Conservation (phyloP, 2,329 filamentous ascomycete species). For the Xylariaceae sp. region DNA sequence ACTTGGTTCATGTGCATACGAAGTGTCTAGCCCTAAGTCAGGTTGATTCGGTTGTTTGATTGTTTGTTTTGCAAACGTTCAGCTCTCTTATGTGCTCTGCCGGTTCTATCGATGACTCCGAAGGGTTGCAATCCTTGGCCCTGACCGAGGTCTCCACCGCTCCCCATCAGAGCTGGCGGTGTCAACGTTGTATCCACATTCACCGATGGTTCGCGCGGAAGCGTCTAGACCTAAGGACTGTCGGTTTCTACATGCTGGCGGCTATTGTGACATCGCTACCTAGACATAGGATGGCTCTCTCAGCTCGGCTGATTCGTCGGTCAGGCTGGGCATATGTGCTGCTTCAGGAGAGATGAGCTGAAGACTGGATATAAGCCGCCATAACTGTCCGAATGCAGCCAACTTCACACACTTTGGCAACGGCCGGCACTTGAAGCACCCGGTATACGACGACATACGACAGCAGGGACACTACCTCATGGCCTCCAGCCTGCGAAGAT, state of each 20-base stretch:
- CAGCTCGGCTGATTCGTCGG: conserved; percentile 5
- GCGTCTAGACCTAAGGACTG: conserved; percentile 7
- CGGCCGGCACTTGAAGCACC: conserved; percentile 7
- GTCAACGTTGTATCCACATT: background rate
- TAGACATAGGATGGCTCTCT: background rate
- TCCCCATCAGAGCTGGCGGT: background rate
- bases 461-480: conserved; percentile 6
- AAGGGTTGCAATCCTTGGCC: background rate
- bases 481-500: background rate
- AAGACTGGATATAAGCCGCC: conserved; percentile 3
- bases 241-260: background rate
- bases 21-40: background rate
- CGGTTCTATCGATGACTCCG: background rate
- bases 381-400: background rate
- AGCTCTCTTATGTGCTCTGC: background rate
- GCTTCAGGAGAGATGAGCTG: conserved; percentile 1
- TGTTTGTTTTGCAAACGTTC: background rate
- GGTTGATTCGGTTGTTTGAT: conserved; percentile 2
- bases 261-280: background rate
- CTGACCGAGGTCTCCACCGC: background rate
- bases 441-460: background rate
- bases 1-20: no score
- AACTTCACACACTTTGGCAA: conserved; percentile 4
- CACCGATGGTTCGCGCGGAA: background rate
- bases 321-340: conserved; percentile 5